phyloP scores from a whole-genome alignment of 2,329 filamentous ascomycete genomes.

The Ambrosiella cleistominuta region DNA sequence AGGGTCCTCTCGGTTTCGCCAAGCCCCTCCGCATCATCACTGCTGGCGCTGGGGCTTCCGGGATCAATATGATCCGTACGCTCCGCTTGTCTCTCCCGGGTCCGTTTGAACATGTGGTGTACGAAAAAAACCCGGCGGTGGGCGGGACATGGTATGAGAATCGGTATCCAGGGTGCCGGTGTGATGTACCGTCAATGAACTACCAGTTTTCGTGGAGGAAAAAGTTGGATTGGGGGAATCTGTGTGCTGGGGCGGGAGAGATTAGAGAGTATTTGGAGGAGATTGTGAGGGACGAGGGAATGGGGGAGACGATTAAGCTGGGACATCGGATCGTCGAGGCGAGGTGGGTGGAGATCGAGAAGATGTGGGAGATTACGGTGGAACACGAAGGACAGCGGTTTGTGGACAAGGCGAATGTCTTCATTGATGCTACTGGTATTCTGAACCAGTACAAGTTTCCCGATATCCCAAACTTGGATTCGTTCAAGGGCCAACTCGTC shows the following conservation, averaged over 20 bases:
- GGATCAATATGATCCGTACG: conserved; percentile 23
- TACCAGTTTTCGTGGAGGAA: conserved; percentile 45
- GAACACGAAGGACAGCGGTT: conserved; percentile 24
- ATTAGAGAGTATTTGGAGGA: conserved; percentile 35
- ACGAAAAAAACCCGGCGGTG: conserved; percentile 37
- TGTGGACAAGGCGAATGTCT: conserved; percentile 28
- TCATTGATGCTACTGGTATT: conserved; percentile 33
- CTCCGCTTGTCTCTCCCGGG: conserved; percentile 25
- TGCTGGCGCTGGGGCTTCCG: conserved; percentile 19
- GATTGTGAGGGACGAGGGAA: conserved; percentile 30
- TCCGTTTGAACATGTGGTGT: conserved; percentile 29
- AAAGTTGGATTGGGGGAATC: conserved; percentile 40
- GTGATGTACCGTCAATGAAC: conserved; percentile 40
- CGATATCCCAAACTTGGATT: conserved; percentile 27
- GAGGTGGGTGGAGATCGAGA: conserved; percentile 27
- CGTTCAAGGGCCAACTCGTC: conserved; percentile 30
- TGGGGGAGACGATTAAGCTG: conserved; percentile 27
- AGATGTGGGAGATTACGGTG: conserved; percentile 26
- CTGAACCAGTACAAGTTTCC: conserved; percentile 40
- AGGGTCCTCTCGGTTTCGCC: conserved; percentile 8
- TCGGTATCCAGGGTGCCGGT: conserved; percentile 38
- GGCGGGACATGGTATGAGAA: conserved; percentile 44
- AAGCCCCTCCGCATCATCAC: conserved; percentile 17
- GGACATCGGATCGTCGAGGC: conserved; percentile 26
- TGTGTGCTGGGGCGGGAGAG: conserved; percentile 36